Evolutionary conservation across 2,329 filamentous ascomycete genomes (phyloP), one percentile per base, ranked within the genome.

Genomic region (Exophiala spinifera): DNA sequence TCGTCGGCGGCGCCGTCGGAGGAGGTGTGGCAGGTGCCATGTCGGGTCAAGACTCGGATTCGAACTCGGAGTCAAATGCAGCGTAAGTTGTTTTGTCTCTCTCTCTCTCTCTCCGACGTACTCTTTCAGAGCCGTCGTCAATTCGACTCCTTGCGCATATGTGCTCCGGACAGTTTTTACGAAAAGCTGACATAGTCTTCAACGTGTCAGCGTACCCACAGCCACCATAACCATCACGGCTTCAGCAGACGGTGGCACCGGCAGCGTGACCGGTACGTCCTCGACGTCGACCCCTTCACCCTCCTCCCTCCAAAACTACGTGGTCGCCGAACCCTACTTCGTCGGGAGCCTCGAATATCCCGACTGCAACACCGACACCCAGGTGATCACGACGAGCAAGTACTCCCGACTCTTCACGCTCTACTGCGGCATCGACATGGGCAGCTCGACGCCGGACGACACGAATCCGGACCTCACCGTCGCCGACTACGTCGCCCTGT

Each of bases 1-100:
- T 60, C 10, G 57, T 60, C n/a, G 57, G 57, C 14, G 57, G 43
- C 4, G 57, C 48, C 23, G 57, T 60, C 8, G 57, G 57, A n/a
- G 57, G 57, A 17, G 51, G 57, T 19, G 54, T 60, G 17, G 57
- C 44, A 4, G 57, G 57, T 28, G 51, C 53, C 15, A 37, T 57
- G 49, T 60, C 57, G 11, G 44, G 48, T 10, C 45, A 55, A n/a
- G 19, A 55, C 10, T 51, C 50, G 4, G 36, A 19, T 19, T n/a
- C 36, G 17, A 19, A 15, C 17, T 52, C 47, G 15, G 34, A 19
- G 46, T 59, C 37, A 51, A 37, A 10, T 20, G 15, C 11, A 31
- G 7, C 28, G 28, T 31, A 10, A 31, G 28, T 25, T 25, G 23
- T n/a, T n/a, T n/a, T n/a, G n/a, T n/a, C n/a, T n/a, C n/a, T n/a